Base-by-base conservation (phyloP, 768 basidiomycete species). In the Leccinum olivaceopallidum region DNA sequence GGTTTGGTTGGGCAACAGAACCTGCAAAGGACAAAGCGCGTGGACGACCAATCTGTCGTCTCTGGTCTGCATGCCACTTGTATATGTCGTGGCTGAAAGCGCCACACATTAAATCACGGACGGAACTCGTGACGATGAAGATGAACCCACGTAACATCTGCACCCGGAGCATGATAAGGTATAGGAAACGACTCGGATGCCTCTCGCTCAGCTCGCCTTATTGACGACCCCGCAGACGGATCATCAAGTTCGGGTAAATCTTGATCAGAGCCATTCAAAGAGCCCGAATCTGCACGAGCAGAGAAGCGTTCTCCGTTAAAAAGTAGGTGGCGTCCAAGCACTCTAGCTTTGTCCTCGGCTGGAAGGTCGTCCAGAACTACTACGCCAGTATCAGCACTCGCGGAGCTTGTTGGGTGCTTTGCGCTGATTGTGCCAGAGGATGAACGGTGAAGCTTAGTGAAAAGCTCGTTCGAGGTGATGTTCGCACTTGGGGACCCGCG, bases 11-110 rank as follows among this genome's bases (percentile, higher is more conserved):
- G 0, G 74, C 69, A 12, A 79, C 76, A 42, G 79, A 79, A 3
- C 83, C 87, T 12, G 86, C 80, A 65, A 84, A 91, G 0, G 91
- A 93, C 39, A 84, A 81, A n/a, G 89, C 79, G 42, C 92, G 88
- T 18, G 82, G 78, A 47, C 92, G 84, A 13, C 74, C 78, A 18
- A 78, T 80, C 60, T 84, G 81, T 59, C 87, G 83, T 26, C 81
- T 82, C 58, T 87, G 85, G 66, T 90, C 89, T 16, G 85, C 80
- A 63, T 95, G 90, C 90, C 94, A 98, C 76, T 97, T 98, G 80
- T 97, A 98, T 44, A 98, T 90, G 63, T 88, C 88, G 69, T 96
- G 94, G 18, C 90, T 91, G 63, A n/a, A 59, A 62, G 50, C 30
- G 56, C 26, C 16, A 13, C 39, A 62, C 26, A 47, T 58, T 63